Percentiles rank a stretch among this genome's conserved stretches.
Conservation (phyloP, 306 rosid species). For the Clitoria ternatea region DNA sequence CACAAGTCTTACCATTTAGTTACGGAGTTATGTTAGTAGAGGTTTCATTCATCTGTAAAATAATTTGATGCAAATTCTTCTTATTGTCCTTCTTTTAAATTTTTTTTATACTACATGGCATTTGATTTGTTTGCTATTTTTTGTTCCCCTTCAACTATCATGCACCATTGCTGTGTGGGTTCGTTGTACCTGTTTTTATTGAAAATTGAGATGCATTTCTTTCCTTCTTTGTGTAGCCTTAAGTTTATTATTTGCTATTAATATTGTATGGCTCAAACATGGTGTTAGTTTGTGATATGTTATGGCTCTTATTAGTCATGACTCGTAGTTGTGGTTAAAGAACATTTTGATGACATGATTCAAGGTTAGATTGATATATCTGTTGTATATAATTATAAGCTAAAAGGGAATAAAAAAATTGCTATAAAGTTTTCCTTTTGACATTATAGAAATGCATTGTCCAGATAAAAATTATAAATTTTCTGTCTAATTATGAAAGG, state of each 20-base stretch:
- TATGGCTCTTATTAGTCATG: too few relatives aligned
- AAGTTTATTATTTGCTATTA: background rate
- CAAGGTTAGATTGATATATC: background rate
- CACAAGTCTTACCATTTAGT: constrained; percentile 67
- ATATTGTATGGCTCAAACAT: background rate
- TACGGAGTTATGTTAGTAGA: constrained; percentile 34
- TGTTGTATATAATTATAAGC: background rate
- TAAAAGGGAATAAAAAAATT: background rate
- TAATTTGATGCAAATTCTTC: constrained; percentile 26
- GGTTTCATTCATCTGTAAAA: constrained; percentile 44
- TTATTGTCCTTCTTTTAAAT: background rate
- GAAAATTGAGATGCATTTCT: background rate
- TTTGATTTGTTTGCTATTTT: constrained; percentile 1
- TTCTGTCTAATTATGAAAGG: too few relatives aligned
- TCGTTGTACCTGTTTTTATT: background rate
- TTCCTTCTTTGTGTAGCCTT: background rate
- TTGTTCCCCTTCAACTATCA: background rate
- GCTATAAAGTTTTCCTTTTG: background rate
- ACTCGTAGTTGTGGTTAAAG: too few relatives aligned
- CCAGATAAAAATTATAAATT: background rate
- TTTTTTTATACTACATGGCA: background rate
- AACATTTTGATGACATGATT: background rate
- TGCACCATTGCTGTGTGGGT: background rate
- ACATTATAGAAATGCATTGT: background rate
- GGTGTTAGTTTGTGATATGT: background rate